phyloP scores from a whole-genome alignment of 257 asterid genomes.

The Plantago ovata region DNA sequence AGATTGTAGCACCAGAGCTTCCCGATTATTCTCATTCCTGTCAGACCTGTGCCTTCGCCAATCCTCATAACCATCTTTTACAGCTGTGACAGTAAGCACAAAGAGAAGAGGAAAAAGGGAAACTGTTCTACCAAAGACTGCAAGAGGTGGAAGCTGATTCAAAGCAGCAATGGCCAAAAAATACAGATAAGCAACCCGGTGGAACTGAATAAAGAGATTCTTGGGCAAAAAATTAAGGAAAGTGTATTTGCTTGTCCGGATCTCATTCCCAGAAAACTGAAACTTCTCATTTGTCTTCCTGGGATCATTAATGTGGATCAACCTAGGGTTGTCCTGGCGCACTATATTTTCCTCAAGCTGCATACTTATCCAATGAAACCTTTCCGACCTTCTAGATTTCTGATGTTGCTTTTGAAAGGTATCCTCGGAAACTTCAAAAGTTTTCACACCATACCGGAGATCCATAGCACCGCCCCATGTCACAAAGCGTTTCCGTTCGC shows the following conservation, averaged over 20 bases:
- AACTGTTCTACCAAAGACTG: constrained; percentile 95
- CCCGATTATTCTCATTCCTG: constrained; percentile 93
- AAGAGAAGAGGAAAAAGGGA: constrained; percentile 96
- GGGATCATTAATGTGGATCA: constrained; percentile 79
- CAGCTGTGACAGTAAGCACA: constrained; percentile 93
- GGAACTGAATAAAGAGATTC: constrained; percentile 92
- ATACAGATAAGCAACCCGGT: constrained; percentile 92
- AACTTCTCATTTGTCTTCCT: constrained; percentile 62
- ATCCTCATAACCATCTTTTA: constrained; percentile 98
- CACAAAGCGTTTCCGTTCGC: constrained; percentile 58
- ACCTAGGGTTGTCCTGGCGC: constrained; percentile 70
- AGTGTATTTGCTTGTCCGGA: constrained; percentile 92
- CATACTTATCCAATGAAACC: constrained; percentile 71
- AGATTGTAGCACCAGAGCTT: constrained; percentile 68
- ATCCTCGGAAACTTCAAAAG: constrained; percentile 56
- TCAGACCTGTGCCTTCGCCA: constrained; percentile 99
- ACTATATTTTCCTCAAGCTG: constrained; percentile 61
- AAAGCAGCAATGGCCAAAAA: constrained; percentile 89
- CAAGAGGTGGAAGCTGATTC: constrained; percentile 98
- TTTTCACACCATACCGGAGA: constrained; percentile 34
- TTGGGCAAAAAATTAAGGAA: constrained; percentile 81
- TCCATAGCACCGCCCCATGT: constrained; percentile 95
- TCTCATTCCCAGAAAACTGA: constrained; percentile 83
- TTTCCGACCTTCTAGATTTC: constrained; percentile 44
- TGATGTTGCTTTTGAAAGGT: constrained; percentile 34